Evolutionary conservation across 2,329 filamentous ascomycete genomes (phyloP).

Genomic region (Myriosclerotinia duriaeana): DNA sequence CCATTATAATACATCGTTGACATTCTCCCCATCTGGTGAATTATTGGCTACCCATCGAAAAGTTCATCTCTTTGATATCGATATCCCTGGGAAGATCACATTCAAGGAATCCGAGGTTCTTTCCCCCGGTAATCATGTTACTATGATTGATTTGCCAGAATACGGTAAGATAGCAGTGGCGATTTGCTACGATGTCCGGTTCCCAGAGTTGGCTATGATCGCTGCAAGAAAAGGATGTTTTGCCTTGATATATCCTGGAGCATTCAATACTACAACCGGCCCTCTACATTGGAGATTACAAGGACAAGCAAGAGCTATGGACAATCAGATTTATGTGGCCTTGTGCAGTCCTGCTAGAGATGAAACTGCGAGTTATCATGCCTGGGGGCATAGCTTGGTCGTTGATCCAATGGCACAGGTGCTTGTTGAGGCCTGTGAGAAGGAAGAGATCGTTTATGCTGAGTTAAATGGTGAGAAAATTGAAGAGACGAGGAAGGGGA

Average conservation of each 20-base stretch:
- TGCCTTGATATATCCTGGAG: slow-evolving; percentile 87
- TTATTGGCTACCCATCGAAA: slow-evolving; percentile 89
- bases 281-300: slow-evolving; percentile 87
- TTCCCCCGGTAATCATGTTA: slow-evolving; percentile 79
- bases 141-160: slow-evolving; percentile 80
- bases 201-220: slow-evolving; percentile 88
- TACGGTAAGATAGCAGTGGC: slow-evolving; percentile 85
- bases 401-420: slow-evolving; percentile 84
- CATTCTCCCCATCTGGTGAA: slow-evolving; percentile 75
- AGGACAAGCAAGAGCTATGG: slow-evolving; percentile 78
- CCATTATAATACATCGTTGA: slow-evolving; percentile 88
- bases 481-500: slow-evolving; percentile 73
- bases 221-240: slow-evolving; percentile 86
- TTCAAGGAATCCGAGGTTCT: slow-evolving; percentile 92
- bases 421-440: slow-evolving; percentile 74
- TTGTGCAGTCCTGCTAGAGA: slow-evolving; percentile 90
- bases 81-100: slow-evolving; percentile 90
- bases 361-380: slow-evolving; percentile 73
- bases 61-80: slow-evolving; percentile 95
- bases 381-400: slow-evolving; percentile 88
- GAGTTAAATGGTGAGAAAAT: slow-evolving; percentile 69
- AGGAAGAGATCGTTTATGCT: slow-evolving; percentile 72
- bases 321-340: slow-evolving; percentile 93
- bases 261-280: slow-evolving; percentile 93
- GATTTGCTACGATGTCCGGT: slow-evolving; percentile 97